A percentile compares a stretch with the other conserved stretches of the same genome.
phyloP scores from a whole-genome alignment of 352 stramenopile genomes.

The Globisporangium iwayamae region DNA sequence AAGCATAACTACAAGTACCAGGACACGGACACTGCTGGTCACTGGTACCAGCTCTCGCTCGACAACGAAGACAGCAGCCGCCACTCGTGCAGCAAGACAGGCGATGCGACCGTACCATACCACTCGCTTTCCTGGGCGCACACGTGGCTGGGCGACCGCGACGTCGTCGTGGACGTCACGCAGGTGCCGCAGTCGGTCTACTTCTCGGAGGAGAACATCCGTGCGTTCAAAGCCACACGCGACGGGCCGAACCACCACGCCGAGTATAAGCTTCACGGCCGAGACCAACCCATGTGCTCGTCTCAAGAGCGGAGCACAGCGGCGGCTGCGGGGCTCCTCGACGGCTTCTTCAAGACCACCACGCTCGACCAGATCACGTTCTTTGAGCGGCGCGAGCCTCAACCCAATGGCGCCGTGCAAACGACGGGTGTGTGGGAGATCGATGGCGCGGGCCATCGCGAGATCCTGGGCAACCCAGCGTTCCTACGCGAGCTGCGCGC shows the following conservation, averaged over 20 bases:
- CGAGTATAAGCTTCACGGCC: conserved; percentile 47
- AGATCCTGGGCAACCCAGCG: conserved; percentile 66
- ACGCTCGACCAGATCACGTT: conserved; percentile 67
- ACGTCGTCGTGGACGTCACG: conserved; percentile 56
- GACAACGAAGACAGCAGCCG: conserved; percentile 42
- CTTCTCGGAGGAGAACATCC: conserved; percentile 56
- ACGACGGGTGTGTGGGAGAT: conserved; percentile 83
- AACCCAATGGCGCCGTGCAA: conserved; percentile 21
- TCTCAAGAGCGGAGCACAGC: conserved; percentile 9
- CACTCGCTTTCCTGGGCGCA: conserved; percentile 79
- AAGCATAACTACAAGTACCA: conserved; percentile 75
- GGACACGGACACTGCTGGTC: conserved; percentile 35
- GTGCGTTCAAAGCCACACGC: conserved; percentile 41
- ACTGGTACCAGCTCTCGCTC: conserved; percentile 65
- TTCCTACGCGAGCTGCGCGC: conserved; percentile 75
- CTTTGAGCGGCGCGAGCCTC: conserved; percentile 52
- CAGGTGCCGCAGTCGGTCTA: conserved; percentile 71
- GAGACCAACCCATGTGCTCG: conserved; percentile 40
- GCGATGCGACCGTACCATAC: conserved; percentile 72
- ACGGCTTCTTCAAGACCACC: conserved; percentile 53
- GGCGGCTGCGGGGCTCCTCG: conserved; percentile 34
- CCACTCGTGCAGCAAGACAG: conserved; percentile 63
- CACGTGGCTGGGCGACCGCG: conserved; percentile 58
- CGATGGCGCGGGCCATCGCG: conserved; percentile 59
- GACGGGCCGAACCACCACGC: conserved; percentile 46